phyloP scores from a whole-genome alignment of 2,329 filamentous ascomycete genomes.

The Lachnellula cervina region DNA sequence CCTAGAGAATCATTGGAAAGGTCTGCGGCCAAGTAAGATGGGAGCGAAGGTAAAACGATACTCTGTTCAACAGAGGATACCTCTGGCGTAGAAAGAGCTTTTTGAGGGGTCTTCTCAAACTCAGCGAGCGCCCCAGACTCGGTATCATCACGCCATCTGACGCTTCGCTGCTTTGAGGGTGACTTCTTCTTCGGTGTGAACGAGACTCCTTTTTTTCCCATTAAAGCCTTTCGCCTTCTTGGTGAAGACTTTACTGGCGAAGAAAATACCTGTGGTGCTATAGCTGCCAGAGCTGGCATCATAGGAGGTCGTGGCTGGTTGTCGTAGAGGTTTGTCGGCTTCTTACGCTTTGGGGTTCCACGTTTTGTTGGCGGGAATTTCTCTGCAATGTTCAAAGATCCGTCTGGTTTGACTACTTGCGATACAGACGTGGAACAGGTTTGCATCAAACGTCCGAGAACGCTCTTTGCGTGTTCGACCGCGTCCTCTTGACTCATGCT shows the following conservation, averaged over 20 bases:
- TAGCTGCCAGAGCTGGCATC: constrained; percentile 36
- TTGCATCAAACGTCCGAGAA: constrained; percentile 73
- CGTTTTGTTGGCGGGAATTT: constrained; percentile 64
- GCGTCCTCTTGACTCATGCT: constrained; percentile 80
- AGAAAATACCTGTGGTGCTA: constrained; percentile 35
- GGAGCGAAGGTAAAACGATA: constrained; percentile 43
- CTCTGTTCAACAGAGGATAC: constrained; percentile 45
- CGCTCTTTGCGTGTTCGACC: constrained; percentile 69
- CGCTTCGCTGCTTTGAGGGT: constrained; percentile 61
- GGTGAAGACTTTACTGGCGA: constrained; percentile 76
- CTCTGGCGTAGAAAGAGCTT: constrained; percentile 54
- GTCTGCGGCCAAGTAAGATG: constrained; percentile 44
- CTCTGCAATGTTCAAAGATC: constrained; percentile 54
- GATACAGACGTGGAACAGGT: constrained; percentile 69
- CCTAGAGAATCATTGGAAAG: constrained; percentile 36
- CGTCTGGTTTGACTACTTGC: constrained; percentile 88
- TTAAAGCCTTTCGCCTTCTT: constrained; percentile 65
- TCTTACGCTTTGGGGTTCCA: constrained; percentile 74
- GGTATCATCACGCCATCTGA: constrained; percentile 90
- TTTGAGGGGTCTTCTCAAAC: constrained; percentile 85
- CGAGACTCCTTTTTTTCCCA: constrained; percentile 65
- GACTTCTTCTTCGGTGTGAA: constrained; percentile 80
- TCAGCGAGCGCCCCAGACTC: constrained; percentile 82
- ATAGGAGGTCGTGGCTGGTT: constrained; percentile 23
- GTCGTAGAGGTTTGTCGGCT: constrained; percentile 36